Base-by-base conservation (phyloP, 1,284 basidiomycete genomes). In the Sporisorium scitamineum region DNA sequence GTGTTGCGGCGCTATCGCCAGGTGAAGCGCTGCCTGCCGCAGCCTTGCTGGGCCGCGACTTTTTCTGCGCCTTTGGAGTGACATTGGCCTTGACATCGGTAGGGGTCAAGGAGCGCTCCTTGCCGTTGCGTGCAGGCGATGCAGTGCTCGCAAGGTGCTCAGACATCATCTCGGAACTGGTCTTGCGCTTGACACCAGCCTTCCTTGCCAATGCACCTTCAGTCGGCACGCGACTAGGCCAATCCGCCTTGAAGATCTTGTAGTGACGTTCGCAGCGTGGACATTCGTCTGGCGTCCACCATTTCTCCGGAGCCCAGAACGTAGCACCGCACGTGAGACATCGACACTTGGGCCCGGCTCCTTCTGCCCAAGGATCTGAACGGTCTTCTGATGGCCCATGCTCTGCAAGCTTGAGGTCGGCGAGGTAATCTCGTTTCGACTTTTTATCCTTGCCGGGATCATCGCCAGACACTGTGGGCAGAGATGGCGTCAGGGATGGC, bases 211-310 rank as follows among this genome's bases (percentile, higher is more conserved):
- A 22, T 1, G 59, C 29, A 6, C 66, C 70, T 41, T 76, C 74
- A 44, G 74, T 76, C 10, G 74, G 74, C 18, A 76, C 60, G 11
- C 76, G 73, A 0, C 62, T 57, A 8, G 84, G 84, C 84, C 84
- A 85, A 54, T 84, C 83, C 11, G 73, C 79, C 51, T 83, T 81
- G 73, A 78, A 85, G 57, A 85, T 82, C 57, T 80, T 80, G 69
- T 83, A 84, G 56, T 85, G 84, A 20, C 84, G 75, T 53, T 84
- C 82, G 57, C 84, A 85, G 13, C 84, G 72, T 5, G 71, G 66
- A 39, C 84, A 85, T 58, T 85, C 83, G 61, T 84, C 83, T 8
- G 83, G 82, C 18, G 76, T 76, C 82, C 81, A 85, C 84, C 84
- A 85, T 22, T 78, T 79, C 63, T 84, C 82, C 3, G 78, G 83